phyloP scores from a whole-genome alignment of 2,329 filamentous ascomycete species.

The Ceratocystis harringtonii region DNA sequence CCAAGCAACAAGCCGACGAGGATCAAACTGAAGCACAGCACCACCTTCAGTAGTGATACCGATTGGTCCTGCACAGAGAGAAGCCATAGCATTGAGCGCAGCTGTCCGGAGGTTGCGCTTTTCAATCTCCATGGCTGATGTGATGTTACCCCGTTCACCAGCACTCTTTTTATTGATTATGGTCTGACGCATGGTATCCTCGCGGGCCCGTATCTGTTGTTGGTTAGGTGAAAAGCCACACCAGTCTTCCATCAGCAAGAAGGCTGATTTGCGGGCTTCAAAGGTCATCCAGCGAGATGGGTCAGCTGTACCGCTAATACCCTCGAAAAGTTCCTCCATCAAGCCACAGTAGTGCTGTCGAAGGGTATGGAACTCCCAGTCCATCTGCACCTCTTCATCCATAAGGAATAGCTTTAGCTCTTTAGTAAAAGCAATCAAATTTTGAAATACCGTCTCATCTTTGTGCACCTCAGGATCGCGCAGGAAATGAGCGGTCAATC shows the following conservation, averaged over 20 bases:
- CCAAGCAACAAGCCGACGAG: slow-evolving; percentile 86
- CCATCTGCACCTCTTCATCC: slow-evolving; percentile 84
- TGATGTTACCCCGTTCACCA: slow-evolving; percentile 61
- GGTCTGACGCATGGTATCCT: slow-evolving; percentile 76
- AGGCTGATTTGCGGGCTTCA: slow-evolving; percentile 86
- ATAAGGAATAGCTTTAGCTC: slow-evolving; percentile 89
- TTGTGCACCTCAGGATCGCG: slow-evolving; percentile 62
- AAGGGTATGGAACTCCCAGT: slow-evolving; percentile 86
- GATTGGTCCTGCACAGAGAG: slow-evolving; percentile 73
- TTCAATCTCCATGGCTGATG: slow-evolving; percentile 90
- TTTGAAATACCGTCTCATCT: slow-evolving; percentile 81
- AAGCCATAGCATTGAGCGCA: slow-evolving; percentile 87
- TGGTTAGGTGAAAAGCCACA: slow-evolving; percentile 94
- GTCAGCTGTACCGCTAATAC: slow-evolving; percentile 71
- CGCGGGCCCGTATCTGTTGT: slow-evolving; percentile 60
- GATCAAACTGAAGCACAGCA: slow-evolving; percentile 77
- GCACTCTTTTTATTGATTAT: slow-evolving; percentile 65
- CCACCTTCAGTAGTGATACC: slow-evolving; percentile 79
- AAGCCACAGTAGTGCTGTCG: slow-evolving; percentile 88
- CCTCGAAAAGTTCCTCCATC: slow-evolving; percentile 83
- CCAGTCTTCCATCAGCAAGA: slow-evolving; percentile 97
- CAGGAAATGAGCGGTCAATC: slow-evolving; percentile 80
- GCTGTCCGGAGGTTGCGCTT: slow-evolving; percentile 83
- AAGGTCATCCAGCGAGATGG: slow-evolving; percentile 94
- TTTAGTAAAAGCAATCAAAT: slow-evolving; percentile 77